Evolutionary conservation across 345 rosid genomes (phyloP).

Genomic region (Hypericum perforatum): DNA sequence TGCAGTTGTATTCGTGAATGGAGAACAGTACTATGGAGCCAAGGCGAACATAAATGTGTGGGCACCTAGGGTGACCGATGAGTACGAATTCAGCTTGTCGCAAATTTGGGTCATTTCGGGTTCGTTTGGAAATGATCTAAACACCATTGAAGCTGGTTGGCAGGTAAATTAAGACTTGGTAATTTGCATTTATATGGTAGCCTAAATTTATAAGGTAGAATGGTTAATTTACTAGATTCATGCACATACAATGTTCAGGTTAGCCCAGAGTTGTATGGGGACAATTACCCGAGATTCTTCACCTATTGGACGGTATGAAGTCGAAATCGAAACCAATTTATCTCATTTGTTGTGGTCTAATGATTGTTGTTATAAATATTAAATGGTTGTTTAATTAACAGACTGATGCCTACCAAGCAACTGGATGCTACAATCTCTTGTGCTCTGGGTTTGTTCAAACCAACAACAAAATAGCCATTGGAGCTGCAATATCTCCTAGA

Average conservation of each 20-base stretch:
- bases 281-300: slow-evolving; percentile 23
- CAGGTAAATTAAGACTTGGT: slow-evolving; percentile 7
- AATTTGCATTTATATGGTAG: background rate
- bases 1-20: slow-evolving; percentile 85
- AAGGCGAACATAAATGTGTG: slow-evolving; percentile 95
- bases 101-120: slow-evolving; percentile 26
- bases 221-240: background rate
- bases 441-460: slow-evolving; percentile 9
- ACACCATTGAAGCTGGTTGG: slow-evolving; percentile 29
- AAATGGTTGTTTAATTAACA: background rate
- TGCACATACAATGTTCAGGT: slow-evolving; percentile 11
- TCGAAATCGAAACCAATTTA: background rate
- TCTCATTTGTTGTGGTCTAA: background rate
- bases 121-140: slow-evolving; percentile 18
- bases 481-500: slow-evolving; percentile 7
- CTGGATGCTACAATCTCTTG: slow-evolving; percentile 7
- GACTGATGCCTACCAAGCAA: slow-evolving; percentile 7
- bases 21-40: slow-evolving; percentile 86
- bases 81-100: slow-evolving; percentile 30
- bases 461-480: slow-evolving; percentile 5
- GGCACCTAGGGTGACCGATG: slow-evolving; percentile 68
- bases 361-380: background rate
- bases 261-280: slow-evolving; percentile 22
- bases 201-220: background rate
- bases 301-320: slow-evolving; percentile 29